Conservation (phyloP, 1,139 yeast genomes). For the Blastobotrys buckinghamii region DNA sequence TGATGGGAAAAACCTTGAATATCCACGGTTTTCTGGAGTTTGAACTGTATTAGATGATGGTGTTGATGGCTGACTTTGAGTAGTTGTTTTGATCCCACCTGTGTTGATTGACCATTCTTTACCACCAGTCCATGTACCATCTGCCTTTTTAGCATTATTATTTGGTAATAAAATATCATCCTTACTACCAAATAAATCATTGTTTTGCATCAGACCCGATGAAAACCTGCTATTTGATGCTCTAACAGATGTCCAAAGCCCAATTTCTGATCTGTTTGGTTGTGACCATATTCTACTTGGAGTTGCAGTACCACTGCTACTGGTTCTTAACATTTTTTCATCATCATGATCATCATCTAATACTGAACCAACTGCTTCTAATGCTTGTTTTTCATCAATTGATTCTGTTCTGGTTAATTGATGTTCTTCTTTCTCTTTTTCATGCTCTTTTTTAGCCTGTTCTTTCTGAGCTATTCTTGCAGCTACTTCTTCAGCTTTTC, state of each 20-base stretch:
- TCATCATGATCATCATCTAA: slow-evolving; percentile 12
- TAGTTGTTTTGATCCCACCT: not conserved
- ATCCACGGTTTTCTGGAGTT: slow-evolving; percentile 10
- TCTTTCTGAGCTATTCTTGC: slow-evolving; percentile 24
- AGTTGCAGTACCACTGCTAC: slow-evolving; percentile 5
- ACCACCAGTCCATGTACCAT: not conserved
- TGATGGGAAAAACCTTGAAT: slow-evolving; percentile 16
- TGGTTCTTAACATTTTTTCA: slow-evolving; percentile 1
- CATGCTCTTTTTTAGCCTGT: not conserved
- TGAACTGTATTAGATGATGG: slow-evolving; percentile 2
- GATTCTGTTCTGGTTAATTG: not conserved
- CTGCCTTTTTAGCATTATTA: not conserved
- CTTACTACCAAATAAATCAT: slow-evolving; percentile 10
- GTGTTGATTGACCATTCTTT: not conserved
- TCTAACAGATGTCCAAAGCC: slow-evolving; percentile 11
- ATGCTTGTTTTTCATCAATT: slow-evolving; percentile 14
- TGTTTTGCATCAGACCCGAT: slow-evolving; percentile 1
- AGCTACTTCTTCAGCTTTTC: slow-evolving; percentile 30
- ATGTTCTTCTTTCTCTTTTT: not conserved
- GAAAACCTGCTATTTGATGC: slow-evolving; percentile 11
- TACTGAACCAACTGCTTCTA: slow-evolving; percentile 13
- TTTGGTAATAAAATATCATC: slow-evolving; percentile 8
- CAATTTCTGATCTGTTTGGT: slow-evolving; percentile 6
- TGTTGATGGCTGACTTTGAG: slow-evolving; percentile 10
- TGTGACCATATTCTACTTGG: slow-evolving; percentile 7